Base-by-base conservation (phyloP, 148 eudicot species). In the Diospyros lotus region DNA sequence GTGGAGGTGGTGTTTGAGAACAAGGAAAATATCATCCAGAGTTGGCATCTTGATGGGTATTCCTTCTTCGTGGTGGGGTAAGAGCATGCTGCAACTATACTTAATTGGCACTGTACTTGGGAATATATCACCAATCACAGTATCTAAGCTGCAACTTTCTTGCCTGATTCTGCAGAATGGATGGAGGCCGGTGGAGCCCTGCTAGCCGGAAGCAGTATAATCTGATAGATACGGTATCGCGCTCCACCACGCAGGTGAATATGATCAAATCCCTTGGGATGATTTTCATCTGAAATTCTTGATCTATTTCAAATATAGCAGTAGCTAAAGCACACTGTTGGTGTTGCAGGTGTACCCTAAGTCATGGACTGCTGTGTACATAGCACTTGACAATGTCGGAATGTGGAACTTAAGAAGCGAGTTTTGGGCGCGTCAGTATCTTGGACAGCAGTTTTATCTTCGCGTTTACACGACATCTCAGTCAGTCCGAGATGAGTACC, bases 41-140 rank as follows among this genome's bases (percentile, higher is more conserved):
- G 80, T 72, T 94, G 90, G 91, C 98, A 94, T 79, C 90, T 94
- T 43, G 94, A 94, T 84, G 97, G 97, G 12, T 87, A 89, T 58
- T 74, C 83, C 52, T 94, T 89, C 86, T 94, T 87, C 10, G 90
- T 89, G 13, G 97, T 94, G 28, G 98, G 94, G 98, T 94, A 84
- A 86, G 81, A 54, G 46, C 74, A 3, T 52, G 7, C 42, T 61
- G 41, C 50, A 56, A n/a, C 6, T 11, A 12, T 51, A 38, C 55
- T 66, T 17, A 51, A 54, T 4, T 51, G 18, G 15, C 43, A 28
- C 28, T 28, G 28, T 28, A 28, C 28, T 28, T 28, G 28, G 28
- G 28, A 28, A 28, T 28, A 28, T 28, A 28, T 28, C 28, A 28
- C 0, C 28, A 28, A 28, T 28, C 28, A 28, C 28, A 28, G 28